Base-by-base conservation (phyloP, 164 flowering plant species). In the Hamamelis virginiana region DNA sequence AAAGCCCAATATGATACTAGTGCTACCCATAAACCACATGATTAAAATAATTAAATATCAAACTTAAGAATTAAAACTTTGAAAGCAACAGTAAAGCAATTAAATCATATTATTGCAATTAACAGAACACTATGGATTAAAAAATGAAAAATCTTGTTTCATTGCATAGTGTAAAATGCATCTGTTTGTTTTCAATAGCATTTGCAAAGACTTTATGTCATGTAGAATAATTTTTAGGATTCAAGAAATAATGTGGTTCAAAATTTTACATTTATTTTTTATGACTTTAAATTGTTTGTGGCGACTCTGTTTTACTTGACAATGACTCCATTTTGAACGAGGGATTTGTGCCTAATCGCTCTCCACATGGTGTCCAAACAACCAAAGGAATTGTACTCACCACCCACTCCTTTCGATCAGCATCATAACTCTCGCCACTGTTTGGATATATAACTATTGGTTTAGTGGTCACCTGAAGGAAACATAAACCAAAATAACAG, bases 371-470 rank as follows among this genome's bases (percentile, higher is more conserved):
- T 13, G 13, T 46, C 4, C 19, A 8, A 33, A 46, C 15, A 13
- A 11, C 25, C 23, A 3, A 68, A 27, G 44, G 8, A 27, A 26
- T 27, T 52, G 27, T 72, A 80, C 96, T 87, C 52, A 91, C 96
- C 83, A 91, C 85, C 99, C 99, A 91, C 71, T 84, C 71, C 84
- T 92, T 95, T 25, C 16, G 68, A 26, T 59, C 82, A 53, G 80
- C 82, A 75, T 95, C 92, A 75, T 91, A 95, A 4, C 84, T 89
- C 82, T 92, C 99, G 9, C 99, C 99, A 62, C 99, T 92, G 77
- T 95, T 95, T 28, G 96, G 99, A 70, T 95, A 95, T 55, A 95
- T 74, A 12, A 92, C 71, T 51, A 95, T 73, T 18, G 98, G 96
- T 81, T 92, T 95, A 26, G 59, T 43, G 9, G 97, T 82, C 47